A percentile compares a stretch with the other conserved stretches of the same genome.
phyloP scores from a whole-genome alignment of 1,284 basidiomycete species.

The Coniferiporia weirii region DNA sequence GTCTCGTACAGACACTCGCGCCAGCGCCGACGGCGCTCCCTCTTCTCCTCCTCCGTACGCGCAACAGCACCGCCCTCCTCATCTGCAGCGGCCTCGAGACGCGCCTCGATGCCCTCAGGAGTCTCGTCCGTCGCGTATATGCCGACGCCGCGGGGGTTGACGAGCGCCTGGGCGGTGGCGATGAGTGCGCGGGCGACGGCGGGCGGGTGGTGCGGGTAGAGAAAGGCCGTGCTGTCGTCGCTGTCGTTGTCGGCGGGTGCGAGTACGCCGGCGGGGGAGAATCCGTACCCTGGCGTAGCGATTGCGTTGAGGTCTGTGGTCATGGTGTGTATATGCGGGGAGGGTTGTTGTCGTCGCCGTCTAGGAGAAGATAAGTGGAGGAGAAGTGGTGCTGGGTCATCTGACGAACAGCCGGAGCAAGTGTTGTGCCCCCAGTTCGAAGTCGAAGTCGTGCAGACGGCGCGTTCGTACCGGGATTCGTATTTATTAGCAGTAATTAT shows the following conservation, averaged over 20 bases:
- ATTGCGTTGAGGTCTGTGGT: conserved; percentile 12
- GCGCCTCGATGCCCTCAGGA: conserved; percentile 38
- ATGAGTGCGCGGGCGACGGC: conserved; percentile 39
- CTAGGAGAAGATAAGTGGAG: not conserved
- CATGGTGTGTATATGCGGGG: not conserved
- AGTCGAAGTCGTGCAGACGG: not conserved
- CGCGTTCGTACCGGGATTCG: not conserved
- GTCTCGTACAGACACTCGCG: conserved; percentile 40
- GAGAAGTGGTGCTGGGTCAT: not conserved
- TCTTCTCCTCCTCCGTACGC: conserved; percentile 33
- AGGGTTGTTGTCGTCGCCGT: too few relatives aligned
- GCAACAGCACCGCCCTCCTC: conserved; percentile 23
- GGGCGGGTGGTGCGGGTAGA: conserved; percentile 39
- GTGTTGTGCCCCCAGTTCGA: too few relatives aligned
- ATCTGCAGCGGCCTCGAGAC: conserved; percentile 32
- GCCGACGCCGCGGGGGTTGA: conserved; percentile 44
- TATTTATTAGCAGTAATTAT: not conserved
- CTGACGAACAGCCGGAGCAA: not conserved
- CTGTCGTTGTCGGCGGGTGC: not conserved
- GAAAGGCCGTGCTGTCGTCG: conserved; percentile 23
- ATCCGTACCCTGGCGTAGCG: conserved; percentile 19
- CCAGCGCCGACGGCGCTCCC: conserved; percentile 38
- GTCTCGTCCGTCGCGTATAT: conserved; percentile 53
- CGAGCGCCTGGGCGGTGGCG: conserved; percentile 37
- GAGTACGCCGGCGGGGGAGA: not conserved